phyloP scores from a whole-genome alignment of 345 rosid species.

The Combretum micranthum region DNA sequence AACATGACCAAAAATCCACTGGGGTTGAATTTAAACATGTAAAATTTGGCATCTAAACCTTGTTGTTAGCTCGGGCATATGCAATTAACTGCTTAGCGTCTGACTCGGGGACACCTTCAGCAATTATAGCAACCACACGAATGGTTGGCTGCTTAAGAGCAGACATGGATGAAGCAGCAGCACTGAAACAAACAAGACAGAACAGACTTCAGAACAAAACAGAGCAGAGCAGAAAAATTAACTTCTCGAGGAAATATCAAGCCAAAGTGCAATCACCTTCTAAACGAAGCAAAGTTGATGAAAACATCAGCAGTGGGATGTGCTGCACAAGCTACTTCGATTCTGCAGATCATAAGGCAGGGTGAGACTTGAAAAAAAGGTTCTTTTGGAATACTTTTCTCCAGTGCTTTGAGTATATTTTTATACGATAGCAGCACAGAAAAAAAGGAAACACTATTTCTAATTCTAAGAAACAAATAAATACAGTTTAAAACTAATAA shows the following conservation, averaged over 20 bases:
- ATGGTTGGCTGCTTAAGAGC: conserved; percentile 95
- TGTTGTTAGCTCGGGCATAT: conserved; percentile 89
- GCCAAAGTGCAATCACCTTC: conserved; percentile 43
- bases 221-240: conserved; percentile 5
- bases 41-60: conserved; percentile 25
- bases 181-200: conserved; percentile 40
- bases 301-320: conserved; percentile 98
- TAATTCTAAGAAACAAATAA: too few relatives aligned
- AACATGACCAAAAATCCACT: too few relatives aligned
- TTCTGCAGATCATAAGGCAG: conserved; percentile 38
- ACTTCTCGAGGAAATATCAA: neutral
- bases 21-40: too few relatives aligned
- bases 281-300: conserved; percentile 87
- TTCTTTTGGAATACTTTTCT: too few relatives aligned
- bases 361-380: too few relatives aligned
- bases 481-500: too few relatives aligned
- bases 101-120: conserved; percentile 98
- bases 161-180: conserved; percentile 95
- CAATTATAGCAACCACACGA: conserved; percentile 90
- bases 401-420: too few relatives aligned
- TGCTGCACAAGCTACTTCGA: conserved; percentile 88
- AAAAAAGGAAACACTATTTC: too few relatives aligned
- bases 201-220: neutral
- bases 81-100: conserved; percentile 90
- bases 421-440: too few relatives aligned